Conservation (phyloP, 139 green algal genomes). For the Chlamydomonas asymmetrica region DNA sequence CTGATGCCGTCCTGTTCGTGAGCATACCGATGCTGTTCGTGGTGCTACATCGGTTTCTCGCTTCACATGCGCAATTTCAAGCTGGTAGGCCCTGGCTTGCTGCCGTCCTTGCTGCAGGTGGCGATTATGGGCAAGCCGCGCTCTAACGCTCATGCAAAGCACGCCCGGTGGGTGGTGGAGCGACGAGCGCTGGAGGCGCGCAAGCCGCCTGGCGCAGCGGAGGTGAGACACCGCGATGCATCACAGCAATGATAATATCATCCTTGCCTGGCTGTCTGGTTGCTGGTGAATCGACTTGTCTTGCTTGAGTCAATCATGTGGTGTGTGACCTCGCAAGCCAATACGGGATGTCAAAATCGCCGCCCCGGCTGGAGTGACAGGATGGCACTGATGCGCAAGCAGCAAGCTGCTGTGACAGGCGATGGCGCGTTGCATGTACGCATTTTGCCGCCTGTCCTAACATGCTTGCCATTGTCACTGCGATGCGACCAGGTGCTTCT, state of each 20-base stretch:
- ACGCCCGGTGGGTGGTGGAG: conserved; percentile 15
- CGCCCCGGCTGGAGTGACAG: background rate
- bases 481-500: conserved; percentile 42
- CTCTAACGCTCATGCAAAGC: background rate
- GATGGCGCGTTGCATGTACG: background rate
- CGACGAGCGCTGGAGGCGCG: conserved; percentile 1
- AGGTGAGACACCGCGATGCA: too few species aligned
- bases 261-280: too few species aligned
- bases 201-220: conserved; percentile 5
- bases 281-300: background rate
- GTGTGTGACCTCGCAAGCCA: background rate
- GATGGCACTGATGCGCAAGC: background rate
- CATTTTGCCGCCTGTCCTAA: background rate
- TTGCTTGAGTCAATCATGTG: background rate
- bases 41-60: too few species aligned
- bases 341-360: background rate
- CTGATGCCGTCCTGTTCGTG: background rate
- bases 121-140: conserved; percentile 14
- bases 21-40: background rate
- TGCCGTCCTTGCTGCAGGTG: background rate
- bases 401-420: too few species aligned
- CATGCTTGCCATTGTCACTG: background rate
- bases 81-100: background rate
- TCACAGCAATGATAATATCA: too few species aligned
- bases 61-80: background rate